phyloP scores from a whole-genome alignment of 2,329 filamentous ascomycete genomes.

The Phaeosphaeriaceae sp. region DNA sequence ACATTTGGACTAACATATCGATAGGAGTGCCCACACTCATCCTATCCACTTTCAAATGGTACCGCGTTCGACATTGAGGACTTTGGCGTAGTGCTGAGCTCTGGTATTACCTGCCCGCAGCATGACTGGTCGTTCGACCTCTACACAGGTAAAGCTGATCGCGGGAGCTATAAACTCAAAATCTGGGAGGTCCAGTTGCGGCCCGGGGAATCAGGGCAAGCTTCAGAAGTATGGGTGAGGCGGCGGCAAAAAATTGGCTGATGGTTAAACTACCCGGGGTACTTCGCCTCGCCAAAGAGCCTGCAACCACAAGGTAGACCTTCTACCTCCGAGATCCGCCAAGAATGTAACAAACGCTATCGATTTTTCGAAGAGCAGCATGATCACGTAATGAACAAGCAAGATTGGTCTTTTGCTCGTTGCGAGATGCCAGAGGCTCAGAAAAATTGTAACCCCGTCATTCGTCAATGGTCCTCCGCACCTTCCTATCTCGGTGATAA shows the following conservation, averaged over 20 bases:
- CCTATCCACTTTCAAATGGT: conserved; percentile 69
- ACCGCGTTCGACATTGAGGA: conserved; percentile 75
- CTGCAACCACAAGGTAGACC: not conserved
- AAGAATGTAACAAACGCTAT: not conserved
- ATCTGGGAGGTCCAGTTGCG: conserved; percentile 69
- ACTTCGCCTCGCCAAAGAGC: not conserved
- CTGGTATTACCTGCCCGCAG: conserved; percentile 71
- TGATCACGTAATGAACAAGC: not conserved
- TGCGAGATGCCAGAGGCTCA: not conserved
- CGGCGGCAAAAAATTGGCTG: conserved; percentile 42
- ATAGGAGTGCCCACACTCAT: conserved; percentile 67
- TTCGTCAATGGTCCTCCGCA: conserved; percentile 3
- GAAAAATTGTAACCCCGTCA: not conserved
- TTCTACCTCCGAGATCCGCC: not conserved
- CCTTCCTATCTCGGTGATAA: conserved; percentile 39
- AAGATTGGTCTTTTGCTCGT: not conserved
- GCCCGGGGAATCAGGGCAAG: conserved; percentile 15
- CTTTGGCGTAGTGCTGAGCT: conserved; percentile 69
- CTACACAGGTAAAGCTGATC: conserved; percentile 67
- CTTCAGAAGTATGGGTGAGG: conserved; percentile 39
- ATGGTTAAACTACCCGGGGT: not conserved
- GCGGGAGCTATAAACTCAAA: conserved; percentile 66
- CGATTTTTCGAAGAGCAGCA: not conserved
- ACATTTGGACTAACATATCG: not conserved
- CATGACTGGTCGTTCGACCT: conserved; percentile 77